These are phyloP conservation scores for Santalum album DNA, from an alignment of 164 flowering plant genomes.

Conservation along the genomic window DNA sequence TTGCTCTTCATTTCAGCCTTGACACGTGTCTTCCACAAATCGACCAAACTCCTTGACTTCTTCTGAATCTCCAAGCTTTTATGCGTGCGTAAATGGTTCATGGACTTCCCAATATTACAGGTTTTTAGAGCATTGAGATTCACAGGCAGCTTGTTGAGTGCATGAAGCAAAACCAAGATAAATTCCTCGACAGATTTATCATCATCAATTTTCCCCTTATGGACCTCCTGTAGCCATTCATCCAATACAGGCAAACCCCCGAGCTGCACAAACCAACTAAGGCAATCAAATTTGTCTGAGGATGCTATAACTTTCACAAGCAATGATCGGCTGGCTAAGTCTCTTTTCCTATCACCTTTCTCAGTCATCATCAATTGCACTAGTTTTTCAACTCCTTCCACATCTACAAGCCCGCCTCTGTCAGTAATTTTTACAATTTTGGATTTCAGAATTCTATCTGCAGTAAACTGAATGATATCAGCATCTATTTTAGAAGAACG, in stretches of 20 bases:
- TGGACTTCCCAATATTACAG: slow-evolving; percentile 86
- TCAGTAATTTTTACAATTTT: slow-evolving; percentile 77
- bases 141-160: slow-evolving; percentile 86
- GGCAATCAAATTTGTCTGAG: slow-evolving; percentile 74
- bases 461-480: slow-evolving; percentile 41
- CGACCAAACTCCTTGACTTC: slow-evolving; percentile 61
- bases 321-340: slow-evolving; percentile 54
- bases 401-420: slow-evolving; percentile 62
- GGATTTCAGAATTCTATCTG: slow-evolving; percentile 40
- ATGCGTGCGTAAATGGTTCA: slow-evolving; percentile 51
- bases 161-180: slow-evolving; percentile 73
- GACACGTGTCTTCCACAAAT: slow-evolving; percentile 97
- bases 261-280: slow-evolving; percentile 70
- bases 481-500: slow-evolving; percentile 43
- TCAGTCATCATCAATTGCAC: slow-evolving; percentile 66
- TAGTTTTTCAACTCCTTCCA: slow-evolving; percentile 71
- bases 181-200: slow-evolving; percentile 77
- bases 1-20: slow-evolving; percentile 24
- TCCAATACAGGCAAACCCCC: slow-evolving; percentile 71
- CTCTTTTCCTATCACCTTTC: slow-evolving; percentile 53
- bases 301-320: slow-evolving; percentile 69
- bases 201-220: slow-evolving; percentile 73
- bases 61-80: slow-evolving; percentile 35
- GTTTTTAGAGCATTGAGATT: slow-evolving; percentile 72
- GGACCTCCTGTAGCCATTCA: slow-evolving; percentile 92